Evolutionary conservation across 352 stramenopile species (phyloP), one percentile per base, ranked within the genome.

Genomic region (Saprolegnia parasitica): DNA sequence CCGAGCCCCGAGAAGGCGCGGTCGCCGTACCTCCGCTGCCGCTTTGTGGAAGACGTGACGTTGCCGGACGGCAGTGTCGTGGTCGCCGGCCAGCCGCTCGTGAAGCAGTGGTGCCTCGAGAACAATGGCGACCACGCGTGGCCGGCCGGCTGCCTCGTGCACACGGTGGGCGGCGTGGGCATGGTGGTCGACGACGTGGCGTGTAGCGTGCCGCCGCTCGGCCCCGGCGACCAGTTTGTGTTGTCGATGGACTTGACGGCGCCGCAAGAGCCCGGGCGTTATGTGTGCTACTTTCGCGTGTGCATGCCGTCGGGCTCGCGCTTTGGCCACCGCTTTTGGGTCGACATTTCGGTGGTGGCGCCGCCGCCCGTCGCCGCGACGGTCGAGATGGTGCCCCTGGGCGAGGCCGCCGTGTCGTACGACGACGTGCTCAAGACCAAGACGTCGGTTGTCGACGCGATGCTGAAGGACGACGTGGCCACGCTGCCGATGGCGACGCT

Each of bases 261-360:
- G 1, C 86, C 86, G 5, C 42, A 74, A 0, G 79, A 84, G 54
- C 65, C 82, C 58, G 83, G 86, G 6, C 85, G 89, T 4, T 96
- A 95, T 79, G 94, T 89, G 35, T 85, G 87, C 35, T 96, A 96
- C 76, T 96, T 88, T 85, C 87, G 89, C n/a, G 72, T 96, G 35
- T 86, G 81, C 62, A 91, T 82, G 4, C 74, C 84, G 5, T 81
- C 92, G 21, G 86, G 85, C 60, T 90, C 84, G 26, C 84, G 85
- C 54, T 96, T 96, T 67, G 89, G 89, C 0, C 87, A 96, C 66
- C 84, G 87, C 6, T 85, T 96, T 46, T 96, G 89, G 89, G 82
- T 95, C 29, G 87, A 96, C 68, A 83, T 96, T 45, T 90, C 86
- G 21, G 84, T 94, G 21, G 80, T 82, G 65, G 75, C 73, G 10